Evolutionary conservation across 148 eudicot species (phyloP), one percentile per base, ranked within the genome.

Genomic region (Fagopyrum esculentum): DNA sequence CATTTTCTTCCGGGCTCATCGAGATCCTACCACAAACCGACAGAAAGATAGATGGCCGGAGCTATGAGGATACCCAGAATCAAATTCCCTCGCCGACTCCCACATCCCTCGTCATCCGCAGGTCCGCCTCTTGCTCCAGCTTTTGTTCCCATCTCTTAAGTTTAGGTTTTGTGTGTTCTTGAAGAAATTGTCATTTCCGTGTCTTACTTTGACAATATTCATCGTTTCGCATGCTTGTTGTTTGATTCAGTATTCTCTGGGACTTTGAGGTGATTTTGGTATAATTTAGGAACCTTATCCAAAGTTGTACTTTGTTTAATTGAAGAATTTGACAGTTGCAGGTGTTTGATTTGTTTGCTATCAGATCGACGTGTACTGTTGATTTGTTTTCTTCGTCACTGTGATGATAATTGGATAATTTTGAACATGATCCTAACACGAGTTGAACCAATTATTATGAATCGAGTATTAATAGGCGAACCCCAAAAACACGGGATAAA

Each of bases 41-140:
- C n/a, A 64, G 70, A 35, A 6, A 43, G 16, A 35, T 35, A 29
- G 47, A 43, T 66, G 17, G 19, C 46, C 16, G 71, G 35, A 66
- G 71, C 47, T 66, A 66, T 66, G 84, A 84, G 92, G 77, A 88
- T 88, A 40, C 89, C 91, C 3, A 81, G 79, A 26, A 86, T 88
- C 81, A 86, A 86, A 81, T 88, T 88, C 70, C 92, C 92, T 4
- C 75, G 45, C 6, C 80, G 92, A 60, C 85, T 77, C 84, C 79
- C 87, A 1, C 78, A 79, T 57, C 55, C 83, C 45, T 81, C 89
- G 6, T 81, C 89, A 5, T 22, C 87, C 47, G 74, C 85, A 61
- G 83, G 89, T 84, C 47, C 22, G 46, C 19, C 19, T 66, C 71
- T 66, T 66, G 19, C 71, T 66, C 71, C 6, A 45, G 3, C 6